Evolutionary conservation across 192 early-diverging fungal species (phyloP), one percentile per base, ranked within the genome.

Genomic region (Podila horticola): DNA sequence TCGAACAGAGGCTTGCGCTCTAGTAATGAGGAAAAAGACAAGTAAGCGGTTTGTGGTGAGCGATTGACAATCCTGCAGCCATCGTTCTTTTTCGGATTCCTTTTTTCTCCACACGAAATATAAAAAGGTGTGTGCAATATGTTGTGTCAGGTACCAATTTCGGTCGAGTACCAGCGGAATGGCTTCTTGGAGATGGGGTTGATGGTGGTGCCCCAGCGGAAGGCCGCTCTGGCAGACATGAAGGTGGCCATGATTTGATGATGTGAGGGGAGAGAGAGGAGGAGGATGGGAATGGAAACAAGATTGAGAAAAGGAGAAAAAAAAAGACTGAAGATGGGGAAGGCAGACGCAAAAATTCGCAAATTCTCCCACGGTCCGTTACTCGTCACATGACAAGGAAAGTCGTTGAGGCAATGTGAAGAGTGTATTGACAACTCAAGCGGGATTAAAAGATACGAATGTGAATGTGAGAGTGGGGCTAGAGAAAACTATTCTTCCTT

Each of bases 1-100:
- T 97, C 92, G 82, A 99, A 97, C 58, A 95, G 82, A 33, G 94
- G 94, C 69, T 94, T 93, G 49, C 87, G 87, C 52, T 82, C 88
- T 89, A 83, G 41, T 36, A 8, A 66, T 67, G 48, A 45, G 15
- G 41, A 3, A 36, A 45, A 45, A 17, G 12, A 45, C 41, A 45
- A 45, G 41, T 45, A 17, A 17, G 4, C 41, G 15, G 15, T 15
- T 45, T 45, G 41, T 45, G 52, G 52, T 55, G 19, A 55, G 52
- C 24, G 20, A 26, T 24, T 55, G n/a, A 10, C n/a, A 55, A 55
- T 26, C 8, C 22, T 55, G 20, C 52, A n/a, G 17, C 52, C 20
- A 24, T n/a, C 24, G 52, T 5, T 9, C 4, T n/a, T 55, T n/a
- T 55, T 55, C n/a, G 20, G 52, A 22, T 22, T 55, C 17, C 52